phyloP scores from a whole-genome alignment of 106 monocot species.

The Allium sativum region DNA sequence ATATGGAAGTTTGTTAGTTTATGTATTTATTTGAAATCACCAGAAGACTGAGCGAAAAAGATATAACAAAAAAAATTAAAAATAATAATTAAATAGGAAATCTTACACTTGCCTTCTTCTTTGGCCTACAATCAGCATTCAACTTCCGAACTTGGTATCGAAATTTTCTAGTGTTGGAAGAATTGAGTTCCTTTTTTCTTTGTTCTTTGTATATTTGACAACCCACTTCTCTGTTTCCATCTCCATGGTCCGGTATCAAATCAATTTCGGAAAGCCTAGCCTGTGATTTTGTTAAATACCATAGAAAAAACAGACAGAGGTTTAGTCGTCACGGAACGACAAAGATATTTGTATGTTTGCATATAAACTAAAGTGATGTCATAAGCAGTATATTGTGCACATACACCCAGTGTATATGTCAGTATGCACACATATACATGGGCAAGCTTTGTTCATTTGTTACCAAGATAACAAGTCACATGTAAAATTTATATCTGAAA shows the following conservation, averaged over 20 bases:
- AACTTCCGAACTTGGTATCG: conserved; percentile 68
- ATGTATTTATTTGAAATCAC: background rate
- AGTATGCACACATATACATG: too few species aligned
- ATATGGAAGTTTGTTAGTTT: background rate
- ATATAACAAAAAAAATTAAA: background rate
- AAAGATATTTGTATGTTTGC: too few species aligned
- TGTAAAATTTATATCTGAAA: too few species aligned
- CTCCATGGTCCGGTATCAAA: conserved; percentile 27
- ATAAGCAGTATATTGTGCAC: too few species aligned
- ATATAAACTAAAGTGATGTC: too few species aligned
- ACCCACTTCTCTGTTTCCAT: conserved; percentile 31
- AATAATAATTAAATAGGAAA: background rate
- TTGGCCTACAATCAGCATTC: conserved; percentile 51
- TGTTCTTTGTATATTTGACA: conserved; percentile 71
- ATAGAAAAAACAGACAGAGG: too few species aligned
- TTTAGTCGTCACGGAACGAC: too few species aligned
- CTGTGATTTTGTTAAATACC: conserved; percentile 16
- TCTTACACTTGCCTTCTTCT: conserved; percentile 67
- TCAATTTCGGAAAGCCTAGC: conserved; percentile 40
- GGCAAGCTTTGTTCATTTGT: too few species aligned
- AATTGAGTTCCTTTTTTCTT: conserved; percentile 29
- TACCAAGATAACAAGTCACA: too few species aligned
- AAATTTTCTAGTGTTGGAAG: conserved; percentile 50
- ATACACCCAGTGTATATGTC: too few species aligned
- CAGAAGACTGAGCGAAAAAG: background rate